These are phyloP conservation scores for Pholiota adiposa DNA, from an alignment of 1,284 basidiomycete genomes.

Conservation along the genomic window DNA sequence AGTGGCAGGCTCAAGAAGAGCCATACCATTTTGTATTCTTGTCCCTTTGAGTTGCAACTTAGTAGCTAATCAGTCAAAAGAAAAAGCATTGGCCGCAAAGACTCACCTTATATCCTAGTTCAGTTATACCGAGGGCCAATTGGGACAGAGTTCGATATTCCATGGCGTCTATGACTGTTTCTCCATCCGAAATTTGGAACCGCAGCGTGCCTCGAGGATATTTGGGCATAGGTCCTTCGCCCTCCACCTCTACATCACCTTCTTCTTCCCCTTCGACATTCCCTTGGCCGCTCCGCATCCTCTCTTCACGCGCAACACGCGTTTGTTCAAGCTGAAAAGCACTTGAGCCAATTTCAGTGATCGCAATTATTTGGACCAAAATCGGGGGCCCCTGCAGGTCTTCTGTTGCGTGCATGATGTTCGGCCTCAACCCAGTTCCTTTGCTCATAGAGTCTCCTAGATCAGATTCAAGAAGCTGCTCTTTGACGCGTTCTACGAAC, in stretches of 20 bases:
- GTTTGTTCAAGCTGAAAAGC: conserved; percentile 70
- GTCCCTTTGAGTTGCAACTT: conserved; percentile 72
- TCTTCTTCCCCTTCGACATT: conserved; percentile 60
- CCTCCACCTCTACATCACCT: conserved; percentile 53
- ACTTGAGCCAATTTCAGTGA: conserved; percentile 78
- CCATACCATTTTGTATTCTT: conserved; percentile 63
- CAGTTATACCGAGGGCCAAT: conserved; percentile 66
- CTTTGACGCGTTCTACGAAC: conserved; percentile 52
- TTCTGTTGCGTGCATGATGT: conserved; percentile 42
- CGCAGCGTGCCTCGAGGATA: conserved; percentile 74
- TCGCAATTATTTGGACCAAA: conserved; percentile 70
- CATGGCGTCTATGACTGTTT: conserved; percentile 62
- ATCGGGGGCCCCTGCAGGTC: conserved; percentile 50
- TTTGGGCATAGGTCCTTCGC: conserved; percentile 71
- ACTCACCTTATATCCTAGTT: conserved; percentile 72
- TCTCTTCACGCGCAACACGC: conserved; percentile 65
- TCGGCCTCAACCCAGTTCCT: conserved; percentile 65
- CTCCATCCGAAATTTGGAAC: conserved; percentile 71
- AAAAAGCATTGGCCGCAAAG: conserved; percentile 2
- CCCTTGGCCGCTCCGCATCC: conserved; percentile 52
- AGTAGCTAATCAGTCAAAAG: conserved; percentile 4
- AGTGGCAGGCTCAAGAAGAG: conserved; percentile 69
- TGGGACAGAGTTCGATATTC: conserved; percentile 66
- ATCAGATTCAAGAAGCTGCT: conserved; percentile 73
- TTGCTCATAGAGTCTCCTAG: conserved; percentile 69